Percentiles rank a stretch among this genome's conserved stretches.
phyloP scores from a whole-genome alignment of 2,329 filamentous ascomycete genomes.

The Thelonectria rubi region DNA sequence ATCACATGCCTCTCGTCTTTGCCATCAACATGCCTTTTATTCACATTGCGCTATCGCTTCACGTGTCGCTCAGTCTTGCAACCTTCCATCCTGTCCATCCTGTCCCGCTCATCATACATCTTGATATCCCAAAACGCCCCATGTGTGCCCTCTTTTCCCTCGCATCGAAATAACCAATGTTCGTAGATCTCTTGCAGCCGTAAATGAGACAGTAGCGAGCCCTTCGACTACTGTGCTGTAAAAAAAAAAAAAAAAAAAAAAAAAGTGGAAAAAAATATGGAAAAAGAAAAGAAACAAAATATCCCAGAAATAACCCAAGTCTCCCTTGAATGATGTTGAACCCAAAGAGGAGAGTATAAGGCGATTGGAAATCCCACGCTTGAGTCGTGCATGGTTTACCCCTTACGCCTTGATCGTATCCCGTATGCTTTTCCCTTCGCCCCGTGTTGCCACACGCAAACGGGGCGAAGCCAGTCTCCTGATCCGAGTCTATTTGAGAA shows the following conservation, averaged over 20 bases:
- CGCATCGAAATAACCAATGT: slow-evolving; percentile 37
- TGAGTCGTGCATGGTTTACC: slow-evolving; percentile 33
- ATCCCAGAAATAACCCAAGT: slow-evolving; percentile 22
- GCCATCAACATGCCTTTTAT: slow-evolving; percentile 28
- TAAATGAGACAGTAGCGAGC: slow-evolving; percentile 40
- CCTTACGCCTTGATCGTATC: slow-evolving; percentile 38
- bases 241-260: slow-evolving; percentile 28
- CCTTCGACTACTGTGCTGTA: slow-evolving; percentile 37
- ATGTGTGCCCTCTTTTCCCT: slow-evolving; percentile 37
- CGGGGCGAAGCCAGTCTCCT: slow-evolving; percentile 1
- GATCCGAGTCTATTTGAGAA: slow-evolving; percentile 8
- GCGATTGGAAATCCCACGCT: slow-evolving; percentile 39
- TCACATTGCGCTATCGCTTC: slow-evolving; percentile 11
- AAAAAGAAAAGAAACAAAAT: slow-evolving; percentile 8
- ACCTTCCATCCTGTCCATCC: slow-evolving; percentile 8
- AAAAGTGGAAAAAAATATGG: slow-evolving; percentile 14
- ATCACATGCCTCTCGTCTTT: slow-evolving; percentile 23
- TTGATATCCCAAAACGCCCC: slow-evolving; percentile 38
- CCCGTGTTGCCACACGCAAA: slow-evolving; percentile 8
- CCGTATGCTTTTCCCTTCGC: slow-evolving; percentile 28
- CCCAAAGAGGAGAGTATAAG: slow-evolving; percentile 33
- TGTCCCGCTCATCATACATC: slow-evolving; percentile 26
- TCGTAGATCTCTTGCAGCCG: slow-evolving; percentile 40
- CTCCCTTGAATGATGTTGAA: slow-evolving; percentile 18
- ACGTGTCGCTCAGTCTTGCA: slow-evolving; percentile 14